Conservation (phyloP, 495 filamentous ascomycete genomes). For the Margaritispora aquatica region DNA sequence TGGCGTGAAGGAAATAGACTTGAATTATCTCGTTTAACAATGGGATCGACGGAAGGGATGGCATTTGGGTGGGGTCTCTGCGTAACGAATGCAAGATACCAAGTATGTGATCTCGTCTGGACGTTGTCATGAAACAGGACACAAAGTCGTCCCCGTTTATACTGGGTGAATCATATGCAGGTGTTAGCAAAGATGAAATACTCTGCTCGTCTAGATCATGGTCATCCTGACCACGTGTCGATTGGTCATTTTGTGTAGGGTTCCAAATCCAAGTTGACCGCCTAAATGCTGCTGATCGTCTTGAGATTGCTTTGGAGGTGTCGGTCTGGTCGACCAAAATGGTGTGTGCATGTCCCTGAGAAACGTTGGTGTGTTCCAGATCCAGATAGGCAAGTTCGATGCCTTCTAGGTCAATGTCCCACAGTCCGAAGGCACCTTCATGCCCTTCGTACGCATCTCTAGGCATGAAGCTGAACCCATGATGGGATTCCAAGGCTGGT, state of each 20-base stretch:
- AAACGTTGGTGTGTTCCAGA: background rate
- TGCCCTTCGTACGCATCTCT: background rate
- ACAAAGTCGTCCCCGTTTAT: no score
- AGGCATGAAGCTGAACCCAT: background rate
- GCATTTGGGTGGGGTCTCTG: background rate
- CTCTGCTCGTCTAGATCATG: slow-evolving; percentile 6
- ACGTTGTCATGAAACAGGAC: no score
- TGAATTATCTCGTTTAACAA: slow-evolving; percentile 55
- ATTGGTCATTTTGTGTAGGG: slow-evolving; percentile 7
- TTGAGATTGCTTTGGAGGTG: background rate
- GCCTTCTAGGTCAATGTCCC: slow-evolving; percentile 8
- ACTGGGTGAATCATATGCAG: background rate
- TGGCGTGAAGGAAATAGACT: slow-evolving; percentile 48
- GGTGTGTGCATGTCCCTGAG: no score
- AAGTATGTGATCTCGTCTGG: slow-evolving; percentile 3
- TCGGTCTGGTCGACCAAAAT: background rate
- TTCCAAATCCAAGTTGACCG: slow-evolving; percentile 13
- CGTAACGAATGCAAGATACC: background rate
- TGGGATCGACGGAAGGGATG: slow-evolving; percentile 48
- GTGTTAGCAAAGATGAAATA: slow-evolving; percentile 1
- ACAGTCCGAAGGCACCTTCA: slow-evolving; percentile 8
- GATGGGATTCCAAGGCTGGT: no score
- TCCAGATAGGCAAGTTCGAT: background rate
- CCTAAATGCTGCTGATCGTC: slow-evolving; percentile 9
- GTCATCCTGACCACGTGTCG: slow-evolving; percentile 5